Percentiles rank a stretch among this genome's conserved stretches.
Conservation (phyloP, 2,329 filamentous ascomycete genomes). For the Purpureocillium lavendulum region DNA sequence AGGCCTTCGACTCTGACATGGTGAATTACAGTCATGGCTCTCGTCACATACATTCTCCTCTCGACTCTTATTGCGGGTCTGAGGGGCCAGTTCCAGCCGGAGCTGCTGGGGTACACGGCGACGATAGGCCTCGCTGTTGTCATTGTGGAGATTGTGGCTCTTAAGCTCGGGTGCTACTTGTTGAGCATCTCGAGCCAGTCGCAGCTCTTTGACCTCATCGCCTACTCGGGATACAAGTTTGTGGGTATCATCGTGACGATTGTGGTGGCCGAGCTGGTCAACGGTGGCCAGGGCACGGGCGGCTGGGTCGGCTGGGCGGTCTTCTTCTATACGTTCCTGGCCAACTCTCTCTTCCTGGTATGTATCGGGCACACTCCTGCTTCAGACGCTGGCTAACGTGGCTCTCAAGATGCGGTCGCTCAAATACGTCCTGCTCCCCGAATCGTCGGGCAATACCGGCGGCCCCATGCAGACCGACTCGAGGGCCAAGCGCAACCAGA, state of each 20-base stretch:
- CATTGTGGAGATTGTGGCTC: slow-evolving; percentile 75
- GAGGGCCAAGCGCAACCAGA: slow-evolving; percentile 74
- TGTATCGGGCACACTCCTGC: slow-evolving; percentile 20
- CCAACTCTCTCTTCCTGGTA: slow-evolving; percentile 93
- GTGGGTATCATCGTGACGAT: slow-evolving; percentile 92
- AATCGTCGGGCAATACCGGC: slow-evolving; percentile 59
- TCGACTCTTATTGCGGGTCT: slow-evolving; percentile 86
- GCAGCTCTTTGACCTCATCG: slow-evolving; percentile 86
- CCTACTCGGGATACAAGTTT: slow-evolving; percentile 98
- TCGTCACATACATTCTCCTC: slow-evolving; percentile 94
- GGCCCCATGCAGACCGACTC: slow-evolving; percentile 64
- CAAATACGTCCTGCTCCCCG: slow-evolving; percentile 90
- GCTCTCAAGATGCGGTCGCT: slow-evolving; percentile 70
- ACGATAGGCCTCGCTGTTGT: slow-evolving; percentile 78
- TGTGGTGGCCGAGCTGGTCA: slow-evolving; percentile 67
- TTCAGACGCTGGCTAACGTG: slow-evolving; percentile 9
- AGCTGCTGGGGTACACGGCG: slow-evolving; percentile 83
- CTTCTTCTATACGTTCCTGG: slow-evolving; percentile 85
- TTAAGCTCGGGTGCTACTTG: slow-evolving; percentile 91
- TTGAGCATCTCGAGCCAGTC: slow-evolving; percentile 89
- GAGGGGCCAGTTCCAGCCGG: slow-evolving; percentile 85
- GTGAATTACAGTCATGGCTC: slow-evolving; percentile 65
- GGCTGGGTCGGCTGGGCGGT: slow-evolving; percentile 84
- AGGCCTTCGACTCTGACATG: slow-evolving; percentile 12
- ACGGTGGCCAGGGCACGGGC: slow-evolving; percentile 71